Evolutionary conservation across 1,284 basidiomycete genomes (phyloP).

Genomic region (Trametes pubescens): DNA sequence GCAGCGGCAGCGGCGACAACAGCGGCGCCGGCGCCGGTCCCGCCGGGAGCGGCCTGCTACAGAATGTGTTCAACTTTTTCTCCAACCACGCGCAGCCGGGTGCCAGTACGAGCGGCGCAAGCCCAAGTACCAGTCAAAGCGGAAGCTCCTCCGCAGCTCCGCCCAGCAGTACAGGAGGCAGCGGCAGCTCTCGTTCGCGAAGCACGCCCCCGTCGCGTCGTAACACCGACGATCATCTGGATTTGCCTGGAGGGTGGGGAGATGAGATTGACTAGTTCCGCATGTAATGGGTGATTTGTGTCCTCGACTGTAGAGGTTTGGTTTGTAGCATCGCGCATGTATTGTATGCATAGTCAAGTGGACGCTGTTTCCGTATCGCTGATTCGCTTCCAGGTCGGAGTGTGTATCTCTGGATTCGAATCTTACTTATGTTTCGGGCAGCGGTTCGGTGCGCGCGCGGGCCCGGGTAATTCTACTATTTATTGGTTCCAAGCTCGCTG

Average conservation of each 20-base stretch:
- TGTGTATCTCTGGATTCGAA: background rate
- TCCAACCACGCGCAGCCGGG: slow-evolving; percentile 17
- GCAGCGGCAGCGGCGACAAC: slow-evolving; percentile 6
- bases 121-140: background rate
- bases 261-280: slow-evolving; percentile 32
- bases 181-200: background rate
- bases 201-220: slow-evolving; percentile 1
- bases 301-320: background rate
- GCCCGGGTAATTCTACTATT: too few species aligned
- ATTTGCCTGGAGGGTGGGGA: slow-evolving; percentile 35
- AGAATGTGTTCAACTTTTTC: slow-evolving; percentile 32
- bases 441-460: too few species aligned
- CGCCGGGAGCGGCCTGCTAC: slow-evolving; percentile 24
- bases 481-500: too few species aligned
- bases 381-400: background rate
- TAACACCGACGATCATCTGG: slow-evolving; percentile 9
- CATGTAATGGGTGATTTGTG: background rate
- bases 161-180: background rate
- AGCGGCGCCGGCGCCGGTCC: background rate
- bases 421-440: background rate
- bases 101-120: slow-evolving; percentile 1
- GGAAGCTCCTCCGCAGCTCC: background rate
- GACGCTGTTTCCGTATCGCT: slow-evolving; percentile 6
- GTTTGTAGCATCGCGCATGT: background rate
- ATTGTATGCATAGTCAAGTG: background rate